Conservation (phyloP, 1,284 basidiomycete species). For the Vanrija humicola region DNA sequence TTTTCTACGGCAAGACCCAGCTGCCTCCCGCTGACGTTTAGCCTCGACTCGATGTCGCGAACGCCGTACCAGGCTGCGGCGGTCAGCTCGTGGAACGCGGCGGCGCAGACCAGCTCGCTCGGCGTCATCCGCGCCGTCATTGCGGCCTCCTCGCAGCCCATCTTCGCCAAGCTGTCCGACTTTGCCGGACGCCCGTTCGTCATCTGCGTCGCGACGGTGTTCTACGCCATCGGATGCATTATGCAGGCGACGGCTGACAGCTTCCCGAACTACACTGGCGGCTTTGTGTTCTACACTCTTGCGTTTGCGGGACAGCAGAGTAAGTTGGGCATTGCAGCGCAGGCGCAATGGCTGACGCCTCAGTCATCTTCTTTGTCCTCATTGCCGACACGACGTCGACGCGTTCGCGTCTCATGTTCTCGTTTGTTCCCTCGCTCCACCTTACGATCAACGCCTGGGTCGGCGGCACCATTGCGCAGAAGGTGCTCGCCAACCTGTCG, state of each 20-base stretch:
- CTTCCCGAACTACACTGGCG: constrained; percentile 40
- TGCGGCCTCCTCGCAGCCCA: constrained; percentile 62
- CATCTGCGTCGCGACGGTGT: constrained; percentile 49
- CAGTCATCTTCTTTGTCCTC: constrained; percentile 43
- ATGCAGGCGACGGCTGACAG: constrained; percentile 39
- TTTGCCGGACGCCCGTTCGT: too few species aligned
- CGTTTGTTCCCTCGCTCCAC: constrained; percentile 51
- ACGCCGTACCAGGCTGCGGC: too few species aligned
- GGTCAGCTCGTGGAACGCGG: too few species aligned
- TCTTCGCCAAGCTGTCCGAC: constrained; percentile 68
- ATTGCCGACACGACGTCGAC: constrained; percentile 49
- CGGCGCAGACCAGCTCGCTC: too few species aligned
- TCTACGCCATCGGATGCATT: constrained; percentile 45
- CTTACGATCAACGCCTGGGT: constrained; percentile 26
- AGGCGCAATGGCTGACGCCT: neutral
- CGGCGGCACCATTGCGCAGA: neutral
- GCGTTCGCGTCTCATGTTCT: constrained; percentile 47
- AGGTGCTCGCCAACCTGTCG: constrained; percentile 17
- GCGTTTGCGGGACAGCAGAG: constrained; percentile 22
- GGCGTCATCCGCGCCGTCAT: constrained; percentile 32
- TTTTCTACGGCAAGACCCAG: neutral
- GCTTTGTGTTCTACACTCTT: constrained; percentile 43
- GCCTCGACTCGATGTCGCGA: too few species aligned
- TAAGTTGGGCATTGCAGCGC: neutral
- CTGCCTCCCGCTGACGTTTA: too few species aligned